Percentiles rank a stretch among this genome's conserved stretches.
These are phyloP conservation scores for Sequoiadendron giganteum DNA, from an alignment of 75 land plant genomes.

Conservation along the genomic window DNA sequence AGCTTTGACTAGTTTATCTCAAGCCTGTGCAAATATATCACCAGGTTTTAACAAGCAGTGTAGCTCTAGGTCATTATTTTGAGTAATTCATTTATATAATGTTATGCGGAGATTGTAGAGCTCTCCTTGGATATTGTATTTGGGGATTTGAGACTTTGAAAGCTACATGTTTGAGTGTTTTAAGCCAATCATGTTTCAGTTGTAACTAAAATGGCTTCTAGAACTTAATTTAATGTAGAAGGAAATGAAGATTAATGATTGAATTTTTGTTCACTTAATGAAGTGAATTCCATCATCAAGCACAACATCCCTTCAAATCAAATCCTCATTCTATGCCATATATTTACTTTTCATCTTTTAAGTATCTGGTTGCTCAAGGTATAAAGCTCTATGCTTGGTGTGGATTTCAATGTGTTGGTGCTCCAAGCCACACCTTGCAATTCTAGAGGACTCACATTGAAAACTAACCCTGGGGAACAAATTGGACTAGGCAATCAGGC, in stretches of 20 bases:
- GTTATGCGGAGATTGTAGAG: background rate
- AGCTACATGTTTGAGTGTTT: background rate
- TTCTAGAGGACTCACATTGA: too few species aligned
- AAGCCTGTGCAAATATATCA: background rate
- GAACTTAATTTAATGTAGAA: background rate
- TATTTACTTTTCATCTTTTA: background rate
- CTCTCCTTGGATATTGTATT: background rate
- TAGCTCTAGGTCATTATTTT: background rate
- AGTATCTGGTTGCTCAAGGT: background rate
- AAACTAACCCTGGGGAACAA: too few species aligned
- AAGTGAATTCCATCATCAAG: background rate
- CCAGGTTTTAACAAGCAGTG: background rate
- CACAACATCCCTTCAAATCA: background rate
- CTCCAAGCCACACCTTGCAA: background rate
- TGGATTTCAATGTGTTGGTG: background rate
- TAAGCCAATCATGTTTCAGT: background rate
- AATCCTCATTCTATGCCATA: background rate
- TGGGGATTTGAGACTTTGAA: background rate
- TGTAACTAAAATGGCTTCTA: background rate
- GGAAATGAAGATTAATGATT: background rate
- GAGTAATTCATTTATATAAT: background rate
- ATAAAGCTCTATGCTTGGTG: background rate
- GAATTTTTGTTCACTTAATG: background rate
- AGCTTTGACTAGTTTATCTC: constrained; percentile 3
- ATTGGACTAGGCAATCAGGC: too few species aligned